Conservation (phyloP, 495 filamentous ascomycete genomes). For the Parmelia sp. region DNA sequence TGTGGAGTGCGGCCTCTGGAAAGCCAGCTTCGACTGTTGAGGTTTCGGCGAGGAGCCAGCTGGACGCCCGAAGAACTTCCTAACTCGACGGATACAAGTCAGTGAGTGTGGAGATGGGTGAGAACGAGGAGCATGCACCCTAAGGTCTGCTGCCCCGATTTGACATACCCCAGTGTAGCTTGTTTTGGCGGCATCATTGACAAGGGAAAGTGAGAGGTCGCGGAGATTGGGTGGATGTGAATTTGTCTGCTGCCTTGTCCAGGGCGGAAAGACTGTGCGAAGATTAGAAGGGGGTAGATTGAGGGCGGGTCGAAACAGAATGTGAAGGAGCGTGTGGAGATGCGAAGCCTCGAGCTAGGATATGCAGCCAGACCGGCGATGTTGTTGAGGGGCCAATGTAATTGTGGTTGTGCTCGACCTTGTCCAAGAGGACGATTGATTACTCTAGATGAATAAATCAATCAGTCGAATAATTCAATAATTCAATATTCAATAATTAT, state of each 20-base stretch:
- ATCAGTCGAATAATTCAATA: no score
- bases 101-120: neutral
- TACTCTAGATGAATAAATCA: neutral
- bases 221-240: neutral
- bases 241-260: neutral
- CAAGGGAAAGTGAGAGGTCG: neutral
- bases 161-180: slow-evolving; percentile 90
- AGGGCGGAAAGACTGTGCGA: neutral
- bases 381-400: neutral
- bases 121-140: slow-evolving; percentile 54
- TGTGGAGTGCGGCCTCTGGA: slow-evolving; percentile 17
- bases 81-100: slow-evolving; percentile 7
- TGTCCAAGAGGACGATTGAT: neutral
- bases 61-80: slow-evolving; percentile 27
- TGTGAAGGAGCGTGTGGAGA: neutral
- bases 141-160: slow-evolving; percentile 68
- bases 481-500: no score
- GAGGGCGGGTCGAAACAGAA: neutral
- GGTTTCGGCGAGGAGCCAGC: slow-evolving; percentile 17
- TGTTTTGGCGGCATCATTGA: slow-evolving; percentile 52
- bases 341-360: neutral
- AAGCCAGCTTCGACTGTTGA: slow-evolving; percentile 27
- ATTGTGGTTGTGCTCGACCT: neutral
- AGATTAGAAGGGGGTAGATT: neutral
- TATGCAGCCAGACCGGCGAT: neutral